Evolutionary conservation across 2,329 filamentous ascomycete genomes (phyloP), one percentile per base, ranked within the genome.

Genomic region (Penicillium digitatum): DNA sequence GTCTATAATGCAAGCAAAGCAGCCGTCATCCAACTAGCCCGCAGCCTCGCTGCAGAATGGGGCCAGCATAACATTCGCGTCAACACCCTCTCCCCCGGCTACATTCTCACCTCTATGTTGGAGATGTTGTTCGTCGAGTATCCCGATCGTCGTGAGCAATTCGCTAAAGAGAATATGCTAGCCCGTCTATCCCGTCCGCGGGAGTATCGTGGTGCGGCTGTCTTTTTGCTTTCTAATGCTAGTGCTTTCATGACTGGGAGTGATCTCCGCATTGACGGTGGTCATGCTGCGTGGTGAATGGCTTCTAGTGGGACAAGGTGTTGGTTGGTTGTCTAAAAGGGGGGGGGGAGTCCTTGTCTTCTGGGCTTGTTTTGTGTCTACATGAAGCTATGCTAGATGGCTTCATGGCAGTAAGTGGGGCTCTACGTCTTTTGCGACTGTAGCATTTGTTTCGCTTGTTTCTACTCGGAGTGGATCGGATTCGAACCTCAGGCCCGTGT

Each of bases 241-340:
- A 55, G 53, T 18, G 39, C 39, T 29, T 56, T 47, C 24, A 56
- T 56, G 54, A 56, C 54, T 22, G 54, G 44, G 5, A 38, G 44
- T 32, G 54, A 56, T 18, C 40, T 56, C 18, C 44, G 44, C 8
- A 52, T 56, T 4, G 54, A 56, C 26, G 54, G 54, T 8, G 54
- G 54, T 22, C 54, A 56, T 24, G 31, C 29, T 29, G 43, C 50
- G n/a, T 56, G 48, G 48, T 55, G 27, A 48, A 7, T 14, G 3
- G 6, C 3, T 24, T 20, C 7, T 11, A 9, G 7, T 29, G n/a
- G 2, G 2, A 5, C 1, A 12, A 14, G 26, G n/a, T 2, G 10
- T 4, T 27, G 40, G 40, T 14, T 18, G 9, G 5, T 43, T 20
- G 3, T 14, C 0, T 1, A 12, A 18, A 1, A n/a, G n/a, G n/a